Percentiles rank a stretch among this genome's conserved stretches.
Conservation (phyloP, 1,284 basidiomycete species). For the Macrocystidia cucumis region DNA sequence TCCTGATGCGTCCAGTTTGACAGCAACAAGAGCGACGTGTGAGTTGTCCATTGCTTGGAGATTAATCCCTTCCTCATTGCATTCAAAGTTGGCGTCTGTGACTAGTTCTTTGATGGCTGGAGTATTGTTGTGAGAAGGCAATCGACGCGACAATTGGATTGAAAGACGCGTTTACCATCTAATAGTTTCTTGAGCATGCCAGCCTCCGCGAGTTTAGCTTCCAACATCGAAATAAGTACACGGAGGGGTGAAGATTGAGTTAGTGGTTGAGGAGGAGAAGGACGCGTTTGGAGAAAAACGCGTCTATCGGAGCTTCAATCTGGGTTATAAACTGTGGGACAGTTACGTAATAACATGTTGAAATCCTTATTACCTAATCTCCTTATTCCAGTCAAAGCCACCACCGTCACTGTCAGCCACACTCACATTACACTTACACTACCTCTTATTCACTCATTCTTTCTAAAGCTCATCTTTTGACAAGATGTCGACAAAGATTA, state of each 20-base stretch:
- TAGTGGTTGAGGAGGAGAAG: slow-evolving; percentile 1
- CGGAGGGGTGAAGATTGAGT: slow-evolving; percentile 10
- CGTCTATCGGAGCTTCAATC: background rate
- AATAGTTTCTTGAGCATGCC: slow-evolving; percentile 81
- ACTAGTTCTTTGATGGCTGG: slow-evolving; percentile 96
- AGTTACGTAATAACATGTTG: too few species aligned
- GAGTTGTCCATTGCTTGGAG: slow-evolving; percentile 99
- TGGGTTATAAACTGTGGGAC: too few species aligned
- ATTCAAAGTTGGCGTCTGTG: slow-evolving; percentile 97
- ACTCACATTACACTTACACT: background rate
- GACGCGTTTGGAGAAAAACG: slow-evolving; percentile 2
- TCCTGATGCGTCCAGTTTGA: slow-evolving; percentile 68
- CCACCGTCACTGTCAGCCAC: too few species aligned
- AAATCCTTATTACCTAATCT: too few species aligned
- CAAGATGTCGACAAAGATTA: background rate
- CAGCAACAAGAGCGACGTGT: slow-evolving; percentile 93
- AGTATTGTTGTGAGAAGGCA: slow-evolving; percentile 8
- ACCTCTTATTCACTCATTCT: too few species aligned
- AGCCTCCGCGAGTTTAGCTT: slow-evolving; percentile 84
- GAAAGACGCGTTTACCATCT: slow-evolving; percentile 51
- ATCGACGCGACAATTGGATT: slow-evolving; percentile 1
- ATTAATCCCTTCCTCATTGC: slow-evolving; percentile 91
- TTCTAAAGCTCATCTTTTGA: slow-evolving; percentile 3
- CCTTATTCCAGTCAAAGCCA: too few species aligned
- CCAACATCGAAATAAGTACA: slow-evolving; percentile 57